These are phyloP conservation scores for Barbarea vulgaris DNA, from an alignment of 345 rosid genomes.

Conservation along the genomic window DNA sequence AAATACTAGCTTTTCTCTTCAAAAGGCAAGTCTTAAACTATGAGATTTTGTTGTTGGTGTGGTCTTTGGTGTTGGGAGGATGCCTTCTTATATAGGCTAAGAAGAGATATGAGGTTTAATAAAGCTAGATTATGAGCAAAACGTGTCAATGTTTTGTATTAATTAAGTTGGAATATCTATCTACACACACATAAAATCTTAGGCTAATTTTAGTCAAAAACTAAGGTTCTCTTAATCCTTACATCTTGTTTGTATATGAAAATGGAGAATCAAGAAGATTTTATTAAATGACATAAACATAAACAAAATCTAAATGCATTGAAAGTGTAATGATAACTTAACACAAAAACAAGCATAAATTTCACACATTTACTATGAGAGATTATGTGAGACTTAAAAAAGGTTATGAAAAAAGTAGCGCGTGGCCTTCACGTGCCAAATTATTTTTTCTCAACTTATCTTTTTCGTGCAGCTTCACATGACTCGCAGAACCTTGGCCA, in stretches of 20 bases:
- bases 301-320: conserved; percentile 12
- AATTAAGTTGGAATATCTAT: not conserved
- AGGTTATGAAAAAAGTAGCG: no score
- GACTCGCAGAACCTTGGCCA: no score
- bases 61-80: not conserved
- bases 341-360: not conserved
- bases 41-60: not conserved
- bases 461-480: no score
- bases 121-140: conserved; percentile 10
- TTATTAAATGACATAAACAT: not conserved
- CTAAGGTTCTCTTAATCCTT: not conserved
- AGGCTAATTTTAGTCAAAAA: conserved; percentile 20
- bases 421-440: no score
- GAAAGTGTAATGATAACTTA: conserved; percentile 1
- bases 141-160: conserved; percentile 17
- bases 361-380: not conserved
- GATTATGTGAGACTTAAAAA: not conserved
- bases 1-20: not conserved
- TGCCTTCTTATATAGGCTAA: not conserved
- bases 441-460: no score
- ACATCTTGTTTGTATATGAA: conserved; percentile 26
- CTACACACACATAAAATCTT: not conserved
- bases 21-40: not conserved
- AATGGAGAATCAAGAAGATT: conserved; percentile 17
- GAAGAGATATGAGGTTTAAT: conserved; percentile 8